A percentile compares a stretch with the other conserved stretches of the same genome.
phyloP scores from a whole-genome alignment of 2,329 filamentous ascomycete species.

The Teratosphaeria pseudoeucalypti region DNA sequence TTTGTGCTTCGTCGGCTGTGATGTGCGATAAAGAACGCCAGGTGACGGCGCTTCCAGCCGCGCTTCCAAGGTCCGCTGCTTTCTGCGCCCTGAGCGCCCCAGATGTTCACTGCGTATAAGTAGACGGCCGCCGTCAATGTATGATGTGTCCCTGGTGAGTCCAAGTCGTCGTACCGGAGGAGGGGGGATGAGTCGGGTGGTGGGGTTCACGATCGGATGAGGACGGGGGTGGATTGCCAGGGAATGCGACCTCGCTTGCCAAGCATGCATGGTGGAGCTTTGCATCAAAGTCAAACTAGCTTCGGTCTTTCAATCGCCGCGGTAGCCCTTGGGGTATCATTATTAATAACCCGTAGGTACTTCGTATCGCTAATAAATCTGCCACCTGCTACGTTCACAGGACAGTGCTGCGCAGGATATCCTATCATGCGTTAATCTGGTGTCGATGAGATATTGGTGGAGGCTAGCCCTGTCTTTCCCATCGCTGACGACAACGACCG shows the following conservation, averaged over 20 bases:
- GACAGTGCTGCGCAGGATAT: no score
- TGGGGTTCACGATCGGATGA: no score
- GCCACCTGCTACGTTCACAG: no score
- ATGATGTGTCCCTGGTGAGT: not conserved
- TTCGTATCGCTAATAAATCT: no score
- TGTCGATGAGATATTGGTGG: no score
- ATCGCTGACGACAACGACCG: not conserved
- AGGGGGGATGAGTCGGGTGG: not conserved
- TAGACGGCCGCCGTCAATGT: not conserved
- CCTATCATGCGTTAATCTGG: no score
- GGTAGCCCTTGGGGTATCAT: no score
- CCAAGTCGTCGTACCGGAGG: not conserved
- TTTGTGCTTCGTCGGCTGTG: not conserved
- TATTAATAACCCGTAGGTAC: no score
- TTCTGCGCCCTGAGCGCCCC: not conserved
- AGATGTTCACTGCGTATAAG: not conserved
- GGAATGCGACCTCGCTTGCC: no score
- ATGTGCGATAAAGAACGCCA: not conserved
- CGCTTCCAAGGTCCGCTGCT: not conserved
- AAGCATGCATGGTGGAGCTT: no score
- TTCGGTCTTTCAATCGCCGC: no score
- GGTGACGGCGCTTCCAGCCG: not conserved
- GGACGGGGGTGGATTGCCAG: not conserved
- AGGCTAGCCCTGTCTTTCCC: not conserved
- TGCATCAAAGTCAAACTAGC: no score